A percentile compares a stretch with the other conserved stretches of the same genome.
phyloP scores from a whole-genome alignment of 768 basidiomycete species.

The Leccinum subgranulosum region DNA sequence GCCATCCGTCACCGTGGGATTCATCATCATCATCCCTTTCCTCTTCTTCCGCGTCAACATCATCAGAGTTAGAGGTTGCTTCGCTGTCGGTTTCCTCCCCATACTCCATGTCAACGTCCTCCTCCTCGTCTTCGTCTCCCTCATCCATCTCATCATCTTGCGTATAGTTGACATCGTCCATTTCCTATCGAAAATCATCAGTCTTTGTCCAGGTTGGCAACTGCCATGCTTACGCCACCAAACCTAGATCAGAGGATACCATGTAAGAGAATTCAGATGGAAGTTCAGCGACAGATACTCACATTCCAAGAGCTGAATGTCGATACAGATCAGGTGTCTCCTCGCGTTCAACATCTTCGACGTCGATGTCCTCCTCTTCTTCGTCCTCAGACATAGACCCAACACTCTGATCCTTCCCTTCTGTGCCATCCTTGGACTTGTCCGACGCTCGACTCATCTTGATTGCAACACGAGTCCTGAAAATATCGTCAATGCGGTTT shows the following conservation, averaged over 20 bases:
- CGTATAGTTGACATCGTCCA: slow-evolving; percentile 74
- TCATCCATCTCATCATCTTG: slow-evolving; percentile 78
- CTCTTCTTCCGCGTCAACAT: slow-evolving; percentile 63
- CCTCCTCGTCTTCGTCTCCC: slow-evolving; percentile 76
- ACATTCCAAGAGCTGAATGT: slow-evolving; percentile 95
- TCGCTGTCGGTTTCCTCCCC: slow-evolving; percentile 82
- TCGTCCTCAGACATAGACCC: slow-evolving; percentile 46
- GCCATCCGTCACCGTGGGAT: slow-evolving; percentile 47
- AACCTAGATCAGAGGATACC: slow-evolving; percentile 41
- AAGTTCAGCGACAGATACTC: slow-evolving; percentile 26
- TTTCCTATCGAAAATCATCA: slow-evolving; percentile 52
- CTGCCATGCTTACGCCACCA: slow-evolving; percentile 62
- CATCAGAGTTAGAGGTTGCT: slow-evolving; percentile 73
- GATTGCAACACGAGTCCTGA: slow-evolving; percentile 92
- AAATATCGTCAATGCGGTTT: slow-evolving; percentile 8
- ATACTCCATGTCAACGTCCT: slow-evolving; percentile 86
- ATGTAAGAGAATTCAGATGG: slow-evolving; percentile 6
- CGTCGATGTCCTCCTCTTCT: slow-evolving; percentile 55
- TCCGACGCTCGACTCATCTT: slow-evolving; percentile 87
- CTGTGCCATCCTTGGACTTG: slow-evolving; percentile 56
- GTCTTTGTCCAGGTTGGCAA: slow-evolving; percentile 10
- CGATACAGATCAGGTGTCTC: slow-evolving; percentile 94
- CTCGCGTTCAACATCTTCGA: slow-evolving; percentile 56
- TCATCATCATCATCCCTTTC: slow-evolving; percentile 58
- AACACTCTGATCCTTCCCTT: slow-evolving; percentile 43